Evolutionary conservation across 139 green algal genomes (phyloP), one percentile per base, ranked within the genome.

Genomic region (Chlamydomonas schloesseri): DNA sequence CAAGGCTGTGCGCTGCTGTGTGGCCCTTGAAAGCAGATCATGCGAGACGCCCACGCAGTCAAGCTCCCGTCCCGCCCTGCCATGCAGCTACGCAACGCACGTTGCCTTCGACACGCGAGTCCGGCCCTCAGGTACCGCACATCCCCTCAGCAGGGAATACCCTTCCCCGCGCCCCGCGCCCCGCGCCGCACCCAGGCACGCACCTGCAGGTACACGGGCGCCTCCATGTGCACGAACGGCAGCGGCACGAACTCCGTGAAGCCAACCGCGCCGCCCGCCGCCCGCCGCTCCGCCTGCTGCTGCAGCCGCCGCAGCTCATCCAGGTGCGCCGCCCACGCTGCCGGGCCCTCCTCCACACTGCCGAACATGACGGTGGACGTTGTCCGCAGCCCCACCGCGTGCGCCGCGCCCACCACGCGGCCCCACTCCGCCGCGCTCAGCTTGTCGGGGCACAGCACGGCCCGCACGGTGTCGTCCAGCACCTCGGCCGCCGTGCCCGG

Each of bases 351-450:
- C 57, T 98, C 96, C 29, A 95, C 23, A 87, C 97, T 94, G 0
- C 96, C 96, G 91, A 98, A 98, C 96, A 99, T 99, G 77, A 98
- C 93, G 53, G 96, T 99, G 58, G 91, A 94, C 1, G 96, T 98
- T 62, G 96, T 98, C 33, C 31, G 83, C 58, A 99, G 86, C 23
- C 96, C 96, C 64, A 96, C 93, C 21, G 11, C 3, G 87, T 98
- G 96, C 29, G 96, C 96, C 3, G 93, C 82, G 55, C 87, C 86
- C 29, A 97, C 88, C 50, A 97, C 93, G 71, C 95, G 79, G 2
- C 55, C 11, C 95, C 95, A 98, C 70, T 94, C 70, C 8, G 23
- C 47, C 2, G 90, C 89, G 31, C 47, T 86, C 6, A 99, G 87
- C 92, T 99, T 99, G 90, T 98, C 96, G 13, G 96, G 96, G 89